Conservation (phyloP, 208 protist genomes). For the Leptomonas seymouri region DNA sequence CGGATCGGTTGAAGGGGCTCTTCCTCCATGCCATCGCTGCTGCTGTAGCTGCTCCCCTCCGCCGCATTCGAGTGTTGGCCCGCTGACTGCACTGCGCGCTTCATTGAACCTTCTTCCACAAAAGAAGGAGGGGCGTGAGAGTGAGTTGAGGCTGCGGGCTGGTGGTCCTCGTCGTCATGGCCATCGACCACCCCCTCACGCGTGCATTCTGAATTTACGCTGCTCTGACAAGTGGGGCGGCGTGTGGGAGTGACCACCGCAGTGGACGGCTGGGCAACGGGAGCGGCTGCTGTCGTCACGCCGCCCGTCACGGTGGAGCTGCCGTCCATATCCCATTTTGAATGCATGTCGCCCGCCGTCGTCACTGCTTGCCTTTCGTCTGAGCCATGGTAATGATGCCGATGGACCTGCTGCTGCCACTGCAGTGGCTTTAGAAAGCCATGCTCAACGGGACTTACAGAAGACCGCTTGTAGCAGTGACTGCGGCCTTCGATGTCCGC, state of each 20-base stretch:
- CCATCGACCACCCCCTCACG: neutral
- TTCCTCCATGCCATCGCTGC: conserved; percentile 17
- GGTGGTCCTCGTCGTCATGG: neutral
- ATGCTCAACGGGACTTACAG: neutral
- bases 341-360: neutral
- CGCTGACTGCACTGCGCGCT: no score
- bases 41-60: neutral
- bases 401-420: neutral
- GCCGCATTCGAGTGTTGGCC: neutral
- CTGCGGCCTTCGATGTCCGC: no score
- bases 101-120: no score
- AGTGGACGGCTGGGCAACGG: neutral
- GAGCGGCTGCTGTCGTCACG: neutral
- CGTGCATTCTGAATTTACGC: neutral
- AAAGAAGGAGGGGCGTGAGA: no score
- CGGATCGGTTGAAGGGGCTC: conserved; percentile 46
- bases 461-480: neutral
- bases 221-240: neutral
- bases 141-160: no score
- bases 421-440: neutral
- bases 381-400: neutral
- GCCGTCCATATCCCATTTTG: neutral
- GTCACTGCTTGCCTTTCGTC: neutral
- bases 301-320: neutral
- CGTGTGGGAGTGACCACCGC: neutral